Evolutionary conservation across 495 filamentous ascomycete genomes (phyloP), one percentile per base, ranked within the genome.

Genomic region (Penicillium argentinense): DNA sequence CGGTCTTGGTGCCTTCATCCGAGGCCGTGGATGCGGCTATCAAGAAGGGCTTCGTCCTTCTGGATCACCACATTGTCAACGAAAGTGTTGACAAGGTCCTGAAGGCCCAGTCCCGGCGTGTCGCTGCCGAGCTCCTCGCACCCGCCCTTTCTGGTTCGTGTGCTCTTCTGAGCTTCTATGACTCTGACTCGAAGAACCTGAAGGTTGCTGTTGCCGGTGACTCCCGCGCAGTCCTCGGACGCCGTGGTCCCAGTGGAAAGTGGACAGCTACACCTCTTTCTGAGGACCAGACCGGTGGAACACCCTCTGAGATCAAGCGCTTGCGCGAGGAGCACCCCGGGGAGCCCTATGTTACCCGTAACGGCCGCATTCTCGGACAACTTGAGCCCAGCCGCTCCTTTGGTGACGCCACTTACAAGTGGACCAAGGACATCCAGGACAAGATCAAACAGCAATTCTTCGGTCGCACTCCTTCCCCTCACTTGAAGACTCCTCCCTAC

Each of bases 321-420:
- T 71, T 99, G 57, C 84, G 86, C 2, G 81, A 80, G 51, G 85
- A 87, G 45, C 95, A 99, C 59, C 95, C 95, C 2, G 85, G 83
- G 27, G 95, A 99, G 63, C 81, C 85, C 0, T 71, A 88, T 54
- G 91, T 96, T 3, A 83, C 93, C 12, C 74, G 80, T 2, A 90
- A 93, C 52, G 95, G 95, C 0, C 85, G 95, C 33, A 87, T 99
- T 13, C 79, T 99, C 1, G 93, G 93, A 11, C 86, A 89, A 26
- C 73, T 99, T 13, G 93, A 97, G 63, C 95, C 95, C 1, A 88
- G 84, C 37, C 82, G 95, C 36, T 91, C 95, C 0, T 99, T 99
- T 56, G 95, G 95, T 24, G 95, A 99, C 64, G 90, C 95, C 0
- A 81, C 82, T 56, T 99, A 97, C 75, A 99, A 99, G 67, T 99